Evolutionary conservation across 108 stramenopile genomes (phyloP), one percentile per base, ranked within the genome.

Genomic region (Cyclostephanos tholiformis): DNA sequence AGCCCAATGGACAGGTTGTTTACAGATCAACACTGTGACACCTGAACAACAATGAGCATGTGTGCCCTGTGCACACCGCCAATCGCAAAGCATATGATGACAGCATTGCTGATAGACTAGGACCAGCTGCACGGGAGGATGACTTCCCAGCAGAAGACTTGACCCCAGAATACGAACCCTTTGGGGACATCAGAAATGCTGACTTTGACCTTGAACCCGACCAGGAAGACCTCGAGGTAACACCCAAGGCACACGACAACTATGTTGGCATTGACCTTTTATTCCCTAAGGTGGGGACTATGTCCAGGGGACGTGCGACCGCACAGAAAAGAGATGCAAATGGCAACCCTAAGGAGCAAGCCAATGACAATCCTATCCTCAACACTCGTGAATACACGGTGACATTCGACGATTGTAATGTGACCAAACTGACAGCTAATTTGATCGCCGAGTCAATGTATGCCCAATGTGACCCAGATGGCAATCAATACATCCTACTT

Each of bases 331-430:
- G 77, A 4, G 51, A 77, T 20, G 23, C 56, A 14, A 69, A 74
- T 71, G 85, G 82, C 0, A 74, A 62, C 26, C 82, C 76, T 6
- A 51, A 83, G 57, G 82, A 78, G 3, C 17, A 20, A 3, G 20
- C 43, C 4, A 58, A 59, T 55, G 50, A 35, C 10, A 36, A 72
- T 36, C 29, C 70, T 0, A 67, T 67, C 10, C 71, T 76, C 1
- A 70, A 82, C 49, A 72, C 75, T 3, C 43, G 81, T 0, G 6
- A 67, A 8, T 81, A 81, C 49, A 25, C 41, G 0, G 80, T 67
- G 3, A 63, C 65, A 53, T 76, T 70, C 32, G 41, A 66, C 19
- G 79, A 80, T 52, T 71, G 72, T 55, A 25, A 62, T 10, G 69
- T 64, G 4, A 30, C 20, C 0, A 69, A 77, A n/a, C 26, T 71